Conservation (phyloP, 2,329 filamentous ascomycete genomes). For the Tolypocladium tropicale region DNA sequence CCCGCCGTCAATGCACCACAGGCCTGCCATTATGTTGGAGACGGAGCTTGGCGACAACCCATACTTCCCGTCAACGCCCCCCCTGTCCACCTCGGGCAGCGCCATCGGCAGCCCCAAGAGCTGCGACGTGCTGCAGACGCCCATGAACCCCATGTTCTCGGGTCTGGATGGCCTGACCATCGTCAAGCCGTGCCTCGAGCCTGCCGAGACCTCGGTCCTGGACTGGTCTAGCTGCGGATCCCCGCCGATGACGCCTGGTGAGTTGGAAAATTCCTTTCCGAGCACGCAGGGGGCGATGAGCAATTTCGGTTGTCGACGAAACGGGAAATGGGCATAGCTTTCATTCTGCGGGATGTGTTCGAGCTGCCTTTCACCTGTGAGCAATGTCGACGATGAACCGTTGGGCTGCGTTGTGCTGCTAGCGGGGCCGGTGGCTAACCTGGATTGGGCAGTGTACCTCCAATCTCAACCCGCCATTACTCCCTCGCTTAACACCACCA, state of each 20-base stretch:
- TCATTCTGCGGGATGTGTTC: background rate
- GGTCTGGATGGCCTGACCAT: slow-evolving; percentile 53
- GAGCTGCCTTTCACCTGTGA: background rate
- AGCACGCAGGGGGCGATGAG: background rate
- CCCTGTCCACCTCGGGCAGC: slow-evolving; percentile 77
- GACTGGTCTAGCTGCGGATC: slow-evolving; percentile 73
- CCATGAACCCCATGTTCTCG: slow-evolving; percentile 70
- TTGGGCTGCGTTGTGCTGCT: slow-evolving; percentile 1
- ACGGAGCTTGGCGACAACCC: slow-evolving; percentile 61
- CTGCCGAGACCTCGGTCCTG: slow-evolving; percentile 62
- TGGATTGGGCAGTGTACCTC: slow-evolving; percentile 34
- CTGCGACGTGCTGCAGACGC: slow-evolving; percentile 70
- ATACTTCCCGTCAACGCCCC: slow-evolving; percentile 77
- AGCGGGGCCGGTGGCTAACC: slow-evolving; percentile 25
- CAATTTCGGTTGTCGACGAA: background rate
- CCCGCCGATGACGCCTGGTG: slow-evolving; percentile 85
- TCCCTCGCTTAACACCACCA: slow-evolving; percentile 51
- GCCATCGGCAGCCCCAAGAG: slow-evolving; percentile 76
- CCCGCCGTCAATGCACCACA: slow-evolving; percentile 62
- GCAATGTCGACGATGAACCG: background rate
- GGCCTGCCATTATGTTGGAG: slow-evolving; percentile 70
- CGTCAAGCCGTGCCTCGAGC: slow-evolving; percentile 61
- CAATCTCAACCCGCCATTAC: slow-evolving; percentile 35
- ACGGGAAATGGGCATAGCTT: background rate
- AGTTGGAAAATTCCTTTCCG: slow-evolving; percentile 27